Base-by-base conservation (phyloP, 257 asterid species). In the Nicotiana attenuata region DNA sequence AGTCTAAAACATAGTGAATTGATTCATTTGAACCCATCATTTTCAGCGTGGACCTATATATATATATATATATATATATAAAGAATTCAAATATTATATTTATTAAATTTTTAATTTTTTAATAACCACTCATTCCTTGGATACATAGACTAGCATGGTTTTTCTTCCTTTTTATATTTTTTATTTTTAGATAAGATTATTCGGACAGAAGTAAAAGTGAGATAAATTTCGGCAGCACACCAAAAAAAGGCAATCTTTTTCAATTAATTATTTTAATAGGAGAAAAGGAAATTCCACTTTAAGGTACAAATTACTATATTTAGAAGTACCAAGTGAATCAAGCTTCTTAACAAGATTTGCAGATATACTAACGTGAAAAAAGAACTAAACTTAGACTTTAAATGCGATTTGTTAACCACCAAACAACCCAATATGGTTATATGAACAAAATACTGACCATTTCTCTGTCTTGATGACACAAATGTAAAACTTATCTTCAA, bases 221-320 rank as follows among this genome's bases (percentile, higher is more conserved):
- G 8, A 69, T 69, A 10, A 69, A 20, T 69, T 20, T 69, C 47
- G 10, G 59, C 15, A 47, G 14, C 79, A 22, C 41, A 3, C 61
- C 26, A 22, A 8, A 50, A 26, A 38, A 50, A 26, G 19, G 63
- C 24, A 15, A 15, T 75, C n/a, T 24, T 15, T 47, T 26, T 0
- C n/a, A 5, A 14, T 71, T 75, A 50, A 50, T 75, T 14, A 50
- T 26, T 75, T 71, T 73, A 73, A 47, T 45, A 45, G 35, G 17
- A 47, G 79, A 15, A 75, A 50, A 15, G 59, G 80, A 24, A 26
- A 75, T 8, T 75, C 79, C 26, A 22, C 80, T 75, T 75, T 75
- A 59, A 50, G 80, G 80, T 50, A 50, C 17, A 75, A 75, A 75
- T 16, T 50, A 26, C 80, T 75, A 75, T 22, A 47, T 50, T 75